Evolutionary conservation across 163 green algal genomes (phyloP), one percentile per base, ranked within the genome.

Genomic region (Botryococcus braunii): DNA sequence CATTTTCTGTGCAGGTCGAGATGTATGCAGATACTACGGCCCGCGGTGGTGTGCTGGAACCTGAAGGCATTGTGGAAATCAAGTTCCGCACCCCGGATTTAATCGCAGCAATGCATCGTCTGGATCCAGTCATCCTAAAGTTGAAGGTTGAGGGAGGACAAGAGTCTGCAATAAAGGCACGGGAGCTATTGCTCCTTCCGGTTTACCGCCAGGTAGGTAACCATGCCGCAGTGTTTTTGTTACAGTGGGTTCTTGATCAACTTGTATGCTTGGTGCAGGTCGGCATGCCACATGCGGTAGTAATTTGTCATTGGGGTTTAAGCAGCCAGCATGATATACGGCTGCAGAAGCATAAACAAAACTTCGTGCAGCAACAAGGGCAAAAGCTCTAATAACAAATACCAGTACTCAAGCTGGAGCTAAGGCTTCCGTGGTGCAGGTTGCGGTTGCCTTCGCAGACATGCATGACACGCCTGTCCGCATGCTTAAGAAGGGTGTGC

Each of bases 1-100:
- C n/a, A 25, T 62, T 29, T 64, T 39, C 29, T 37, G 23, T 71
- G 58, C 70, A 76, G 55, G 78, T 91, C 47, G 86, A 93, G 74
- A 89, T 88, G 79, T 93, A 89, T 73, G 88, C 88, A 0, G 93
- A 97, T 74, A 79, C 83, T 25, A 78, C 72, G 17, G 89, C 84
- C 8, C 76, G 88, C 17, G 94, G 94, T 7, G 91, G 86, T 8
- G 92, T 99, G 38, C 83, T 99, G 35, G 95, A 99, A 83, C 91
- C 95, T 0, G 88, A 97, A 70, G 95, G 93, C 39, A 85, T 97
- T 49, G 91, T 96, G 39, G 95, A 99, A 78, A 97, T 99, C 77
- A 99, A 99, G 84, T 99, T 95, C 84, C 76, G 92, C 6, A 68
- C 66, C 3, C 71, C 77, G 0, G 90, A 98, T 62, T 81, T 97